Evolutionary conservation across 768 basidiomycete species (phyloP).

Genomic region (Podaxis rugospora): DNA sequence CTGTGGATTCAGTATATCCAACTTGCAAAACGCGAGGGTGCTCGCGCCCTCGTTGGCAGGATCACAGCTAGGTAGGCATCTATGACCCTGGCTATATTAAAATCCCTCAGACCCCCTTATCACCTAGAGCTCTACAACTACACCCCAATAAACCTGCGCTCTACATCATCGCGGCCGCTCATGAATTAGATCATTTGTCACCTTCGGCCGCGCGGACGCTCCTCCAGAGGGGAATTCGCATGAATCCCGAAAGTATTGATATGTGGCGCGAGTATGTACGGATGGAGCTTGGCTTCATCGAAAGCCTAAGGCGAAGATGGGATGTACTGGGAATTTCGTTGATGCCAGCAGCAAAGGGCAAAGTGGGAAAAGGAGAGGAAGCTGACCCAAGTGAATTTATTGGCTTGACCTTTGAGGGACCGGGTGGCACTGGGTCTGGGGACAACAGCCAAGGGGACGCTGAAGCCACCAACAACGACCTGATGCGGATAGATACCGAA

Average conservation of each 20-base stretch:
- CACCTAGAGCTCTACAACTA: slow-evolving; percentile 77
- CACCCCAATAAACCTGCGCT: slow-evolving; percentile 76
- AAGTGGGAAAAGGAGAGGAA: slow-evolving; percentile 19
- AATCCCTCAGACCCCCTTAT: slow-evolving; percentile 9
- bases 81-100: slow-evolving; percentile 3
- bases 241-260: slow-evolving; percentile 66
- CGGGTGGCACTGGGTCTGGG: slow-evolving; percentile 13
- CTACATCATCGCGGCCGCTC: slow-evolving; percentile 81
- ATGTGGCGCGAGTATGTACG: slow-evolving; percentile 90
- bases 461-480: slow-evolving; percentile 19
- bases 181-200: slow-evolving; percentile 72
- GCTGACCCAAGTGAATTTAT: slow-evolving; percentile 21
- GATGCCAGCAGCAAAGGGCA: slow-evolving; percentile 2
- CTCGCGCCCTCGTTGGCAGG: slow-evolving; percentile 73
- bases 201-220: slow-evolving; percentile 79
- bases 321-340: slow-evolving; percentile 63
- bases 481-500: slow-evolving; percentile 31
- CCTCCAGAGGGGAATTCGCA: slow-evolving; percentile 79
- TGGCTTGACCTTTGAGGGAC: slow-evolving; percentile 1
- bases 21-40: slow-evolving; percentile 76
- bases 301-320: slow-evolving; percentile 77
- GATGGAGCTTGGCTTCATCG: slow-evolving; percentile 86
- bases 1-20: slow-evolving; percentile 90
- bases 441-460: slow-evolving; percentile 21
- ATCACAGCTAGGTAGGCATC: slow-evolving; percentile 70